Evolutionary conservation across 2,329 filamentous ascomycete species (phyloP).

Genomic region (Paecilomyces sp.): DNA sequence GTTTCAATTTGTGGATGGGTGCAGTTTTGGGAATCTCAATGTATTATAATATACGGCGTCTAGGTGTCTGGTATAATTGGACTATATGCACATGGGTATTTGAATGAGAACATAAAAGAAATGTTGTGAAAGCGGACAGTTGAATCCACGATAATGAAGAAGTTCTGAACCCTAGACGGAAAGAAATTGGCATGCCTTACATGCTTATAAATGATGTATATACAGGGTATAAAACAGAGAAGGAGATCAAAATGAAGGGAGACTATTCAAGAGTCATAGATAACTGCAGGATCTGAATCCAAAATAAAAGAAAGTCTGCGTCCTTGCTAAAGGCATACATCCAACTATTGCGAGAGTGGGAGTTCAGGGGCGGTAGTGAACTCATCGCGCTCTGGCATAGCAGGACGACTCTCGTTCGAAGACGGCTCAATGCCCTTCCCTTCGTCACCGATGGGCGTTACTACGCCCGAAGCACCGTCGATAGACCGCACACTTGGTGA

Average conservation of each 20-base stretch:
- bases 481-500: not conserved
- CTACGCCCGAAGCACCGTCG: not conserved
- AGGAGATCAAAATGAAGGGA: not conserved
- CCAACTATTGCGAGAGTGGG: not conserved
- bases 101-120: not conserved
- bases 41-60: not conserved
- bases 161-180: not conserved
- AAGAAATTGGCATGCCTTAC: not conserved
- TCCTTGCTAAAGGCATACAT: not conserved
- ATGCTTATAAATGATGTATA: not conserved
- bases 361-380: conserved; percentile 22
- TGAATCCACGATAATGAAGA: not conserved
- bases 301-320: not conserved
- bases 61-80: not conserved
- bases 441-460: conserved; percentile 2
- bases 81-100: not conserved
- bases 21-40: not conserved
- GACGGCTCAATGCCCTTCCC: conserved; percentile 2
- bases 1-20: not conserved
- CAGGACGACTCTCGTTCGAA: conserved; percentile 13
- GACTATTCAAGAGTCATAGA: not conserved
- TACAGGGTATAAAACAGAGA: not conserved
- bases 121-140: not conserved
- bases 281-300: not conserved
- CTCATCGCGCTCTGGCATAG: conserved; percentile 20